These are phyloP conservation scores for Candida golubevii DNA, from an alignment of 805 yeast genomes.

Conservation along the genomic window DNA sequence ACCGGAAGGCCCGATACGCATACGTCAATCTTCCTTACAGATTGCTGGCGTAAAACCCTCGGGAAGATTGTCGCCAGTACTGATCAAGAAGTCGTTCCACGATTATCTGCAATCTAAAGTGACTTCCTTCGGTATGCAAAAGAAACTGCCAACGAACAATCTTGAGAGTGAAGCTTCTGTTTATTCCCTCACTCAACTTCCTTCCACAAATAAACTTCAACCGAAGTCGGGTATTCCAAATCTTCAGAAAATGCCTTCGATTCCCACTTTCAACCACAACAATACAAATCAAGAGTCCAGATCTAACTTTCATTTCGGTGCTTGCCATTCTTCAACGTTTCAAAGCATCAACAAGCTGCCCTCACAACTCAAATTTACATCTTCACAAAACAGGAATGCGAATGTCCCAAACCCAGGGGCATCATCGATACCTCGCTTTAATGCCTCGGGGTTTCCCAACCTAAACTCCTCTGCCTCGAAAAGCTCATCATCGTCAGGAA, in stretches of 20 bases:
- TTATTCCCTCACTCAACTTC: conserved; percentile 18
- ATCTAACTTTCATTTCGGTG: too few species aligned
- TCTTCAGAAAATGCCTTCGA: conserved; percentile 1
- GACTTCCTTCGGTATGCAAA: conserved; percentile 1
- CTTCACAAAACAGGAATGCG: too few species aligned
- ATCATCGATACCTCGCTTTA: neutral
- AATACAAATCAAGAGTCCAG: too few species aligned
- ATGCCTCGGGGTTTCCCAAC: too few species aligned
- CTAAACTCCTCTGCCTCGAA: neutral
- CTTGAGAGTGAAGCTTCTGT: conserved; percentile 17
- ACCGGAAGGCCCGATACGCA: conserved; percentile 23
- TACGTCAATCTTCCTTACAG: conserved; percentile 29
- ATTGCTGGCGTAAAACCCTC: conserved; percentile 30
- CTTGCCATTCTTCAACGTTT: too few species aligned
- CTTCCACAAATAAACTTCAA: conserved; percentile 7
- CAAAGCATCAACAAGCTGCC: too few species aligned
- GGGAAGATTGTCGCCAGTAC: neutral
- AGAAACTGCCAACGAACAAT: conserved; percentile 12
- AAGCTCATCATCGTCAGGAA: neutral
- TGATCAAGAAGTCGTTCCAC: conserved; percentile 3
- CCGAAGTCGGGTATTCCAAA: conserved; percentile 13
- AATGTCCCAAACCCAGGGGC: neutral
- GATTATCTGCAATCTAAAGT: neutral
- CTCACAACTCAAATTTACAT: too few species aligned
- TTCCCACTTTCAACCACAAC: neutral